These are phyloP conservation scores for Chaetomium strumarium DNA, from an alignment of 2,329 filamentous ascomycete species.

Conservation along the genomic window DNA sequence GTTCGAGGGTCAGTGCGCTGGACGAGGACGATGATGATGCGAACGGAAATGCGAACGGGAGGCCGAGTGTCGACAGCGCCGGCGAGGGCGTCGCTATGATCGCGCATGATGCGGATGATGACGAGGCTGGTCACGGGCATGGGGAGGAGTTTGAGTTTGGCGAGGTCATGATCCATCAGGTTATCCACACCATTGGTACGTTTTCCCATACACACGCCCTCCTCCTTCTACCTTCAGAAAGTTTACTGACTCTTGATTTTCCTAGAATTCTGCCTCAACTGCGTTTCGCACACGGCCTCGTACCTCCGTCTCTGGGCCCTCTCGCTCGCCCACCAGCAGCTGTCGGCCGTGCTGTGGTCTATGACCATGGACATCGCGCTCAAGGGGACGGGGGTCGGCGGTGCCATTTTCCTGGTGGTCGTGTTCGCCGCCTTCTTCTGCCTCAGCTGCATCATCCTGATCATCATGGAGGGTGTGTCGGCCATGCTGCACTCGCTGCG, in stretches of 20 bases:
- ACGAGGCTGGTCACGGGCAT: conserved; percentile 45
- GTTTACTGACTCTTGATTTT: background rate
- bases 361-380: conserved; percentile 89
- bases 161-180: conserved; percentile 97
- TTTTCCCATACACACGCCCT: background rate
- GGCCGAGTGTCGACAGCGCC: conserved; percentile 53
- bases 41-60: conserved; percentile 34
- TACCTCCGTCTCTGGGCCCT: conserved; percentile 98
- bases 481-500: conserved; percentile 74
- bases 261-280: conserved; percentile 95
- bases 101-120: conserved; percentile 67
- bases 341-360: conserved; percentile 89
- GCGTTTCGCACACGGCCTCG: conserved; percentile 95
- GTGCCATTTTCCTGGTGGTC: conserved; percentile 74
- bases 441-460: conserved; percentile 63
- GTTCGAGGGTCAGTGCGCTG: conserved; percentile 77
- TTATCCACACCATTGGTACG: conserved; percentile 96
- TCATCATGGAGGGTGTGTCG: conserved; percentile 93
- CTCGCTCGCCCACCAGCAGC: conserved; percentile 93
- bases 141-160: conserved; percentile 96
- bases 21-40: conserved; percentile 71
- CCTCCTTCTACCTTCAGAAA: background rate
- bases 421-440: conserved; percentile 88
- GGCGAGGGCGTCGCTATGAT: conserved; percentile 83
- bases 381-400: conserved; percentile 52